Conservation (phyloP, 148 eudicot species). For the Arbutus unedo region DNA sequence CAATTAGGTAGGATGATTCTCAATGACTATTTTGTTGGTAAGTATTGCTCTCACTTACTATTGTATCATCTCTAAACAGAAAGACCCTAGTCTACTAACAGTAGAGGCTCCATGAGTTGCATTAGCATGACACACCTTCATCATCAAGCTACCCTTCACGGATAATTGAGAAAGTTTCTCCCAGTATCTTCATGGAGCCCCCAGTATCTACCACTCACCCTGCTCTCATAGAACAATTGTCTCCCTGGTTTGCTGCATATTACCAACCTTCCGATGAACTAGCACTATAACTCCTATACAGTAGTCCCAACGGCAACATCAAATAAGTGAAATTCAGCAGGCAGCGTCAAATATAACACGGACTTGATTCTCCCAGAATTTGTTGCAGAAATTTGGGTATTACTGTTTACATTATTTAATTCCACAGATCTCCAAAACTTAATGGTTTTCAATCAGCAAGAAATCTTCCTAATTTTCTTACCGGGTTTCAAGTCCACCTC, state of each 20-base stretch:
- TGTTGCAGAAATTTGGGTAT: background rate
- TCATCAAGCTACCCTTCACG: background rate
- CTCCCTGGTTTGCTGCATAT: background rate
- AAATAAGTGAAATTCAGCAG: background rate
- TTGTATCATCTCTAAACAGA: background rate
- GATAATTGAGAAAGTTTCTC: background rate
- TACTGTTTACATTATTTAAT: background rate
- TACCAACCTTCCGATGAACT: background rate
- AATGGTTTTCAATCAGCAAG: background rate
- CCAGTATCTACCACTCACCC: background rate
- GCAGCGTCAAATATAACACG: background rate
- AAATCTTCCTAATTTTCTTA: background rate
- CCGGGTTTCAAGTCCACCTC: background rate
- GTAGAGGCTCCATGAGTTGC: background rate
- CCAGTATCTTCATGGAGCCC: constrained; percentile 1
- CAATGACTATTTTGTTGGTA: background rate
- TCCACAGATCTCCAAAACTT: background rate
- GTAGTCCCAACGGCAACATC: background rate
- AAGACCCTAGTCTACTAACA: constrained; percentile 6
- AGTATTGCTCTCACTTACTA: background rate
- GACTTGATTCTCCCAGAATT: background rate
- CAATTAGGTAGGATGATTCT: background rate
- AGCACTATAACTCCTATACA: background rate
- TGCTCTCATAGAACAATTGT: background rate
- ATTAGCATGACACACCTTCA: background rate